These are phyloP conservation scores for Nymphaea thermarum DNA, from an alignment of 164 flowering plant species.

Conservation along the genomic window DNA sequence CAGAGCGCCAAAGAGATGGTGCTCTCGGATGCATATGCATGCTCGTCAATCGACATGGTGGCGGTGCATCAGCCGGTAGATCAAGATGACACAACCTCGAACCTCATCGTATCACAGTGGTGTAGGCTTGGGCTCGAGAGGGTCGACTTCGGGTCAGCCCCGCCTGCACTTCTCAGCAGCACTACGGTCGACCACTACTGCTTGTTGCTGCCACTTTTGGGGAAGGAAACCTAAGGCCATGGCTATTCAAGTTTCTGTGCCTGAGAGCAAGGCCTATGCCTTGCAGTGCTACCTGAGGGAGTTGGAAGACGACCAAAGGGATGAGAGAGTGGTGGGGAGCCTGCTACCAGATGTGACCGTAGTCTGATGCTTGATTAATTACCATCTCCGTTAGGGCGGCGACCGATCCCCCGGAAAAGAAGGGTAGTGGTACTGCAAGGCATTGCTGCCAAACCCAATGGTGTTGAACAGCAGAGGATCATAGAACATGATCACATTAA, in stretches of 20 bases:
- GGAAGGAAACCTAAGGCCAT: constrained; percentile 32
- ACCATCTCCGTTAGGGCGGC: too few species aligned
- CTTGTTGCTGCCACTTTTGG: constrained; percentile 38
- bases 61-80: constrained; percentile 23
- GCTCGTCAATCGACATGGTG: constrained; percentile 20
- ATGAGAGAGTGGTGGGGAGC: too few species aligned
- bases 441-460: too few species aligned
- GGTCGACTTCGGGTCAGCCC: constrained; percentile 70
- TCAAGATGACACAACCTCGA: constrained; percentile 51
- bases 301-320: neutral
- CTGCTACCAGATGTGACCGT: too few species aligned
- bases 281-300: neutral
- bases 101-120: constrained; percentile 64
- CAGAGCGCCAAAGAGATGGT: constrained; percentile 44
- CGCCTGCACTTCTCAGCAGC: constrained; percentile 47
- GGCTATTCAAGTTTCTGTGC: constrained; percentile 60
- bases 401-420: too few species aligned
- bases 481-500: too few species aligned
- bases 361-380: too few species aligned
- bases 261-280: constrained; percentile 9
- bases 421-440: too few species aligned
- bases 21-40: constrained; percentile 31
- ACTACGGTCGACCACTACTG: constrained; percentile 44
- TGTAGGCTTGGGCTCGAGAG: constrained; percentile 57
- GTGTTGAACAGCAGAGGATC: too few species aligned